Conservation (phyloP, 225 moss, liverwort and hornwort species). For the Anthoceros angustus region DNA sequence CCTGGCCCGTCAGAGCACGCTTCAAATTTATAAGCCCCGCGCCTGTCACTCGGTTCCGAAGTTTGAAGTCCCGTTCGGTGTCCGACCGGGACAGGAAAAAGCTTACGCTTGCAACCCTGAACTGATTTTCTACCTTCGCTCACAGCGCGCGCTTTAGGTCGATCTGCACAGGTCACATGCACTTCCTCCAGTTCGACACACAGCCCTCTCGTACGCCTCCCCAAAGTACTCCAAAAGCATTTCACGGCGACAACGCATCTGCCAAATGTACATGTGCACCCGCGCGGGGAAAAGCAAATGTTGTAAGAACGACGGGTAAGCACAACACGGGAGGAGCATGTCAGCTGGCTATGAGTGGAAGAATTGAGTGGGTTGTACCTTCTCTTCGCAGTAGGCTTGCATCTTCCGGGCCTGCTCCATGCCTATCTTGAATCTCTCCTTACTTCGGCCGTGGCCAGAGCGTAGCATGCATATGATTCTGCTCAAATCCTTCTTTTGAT, state of each 20-base stretch:
- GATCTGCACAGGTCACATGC: conserved; percentile 27
- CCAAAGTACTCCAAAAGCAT: conserved; percentile 27
- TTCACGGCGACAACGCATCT: conserved; percentile 26
- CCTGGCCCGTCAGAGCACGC: too few species aligned
- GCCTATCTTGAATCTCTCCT: conserved; percentile 20
- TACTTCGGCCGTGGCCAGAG: conserved; percentile 13
- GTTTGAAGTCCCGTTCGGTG: too few species aligned
- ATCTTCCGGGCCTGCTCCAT: conserved; percentile 35
- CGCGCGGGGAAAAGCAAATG: not conserved
- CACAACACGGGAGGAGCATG: not conserved
- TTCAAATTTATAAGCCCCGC: too few species aligned
- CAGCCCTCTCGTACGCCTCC: conserved; percentile 15
- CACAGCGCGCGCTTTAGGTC: not conserved
- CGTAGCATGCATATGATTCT: conserved; percentile 40
- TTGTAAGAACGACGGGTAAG: not conserved
- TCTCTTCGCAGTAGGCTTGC: conserved; percentile 36
- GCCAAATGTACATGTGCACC: not conserved
- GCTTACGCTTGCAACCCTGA: too few species aligned
- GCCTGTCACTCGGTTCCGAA: too few species aligned
- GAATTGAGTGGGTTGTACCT: conserved; percentile 9
- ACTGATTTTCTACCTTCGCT: too few species aligned
- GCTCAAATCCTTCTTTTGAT: conserved; percentile 32
- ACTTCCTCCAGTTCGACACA: conserved; percentile 14
- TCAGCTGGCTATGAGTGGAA: not conserved
- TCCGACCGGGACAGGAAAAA: too few species aligned